Base-by-base conservation (phyloP, 805 yeast species). In the Zygotorulaspora chibaensis region DNA sequence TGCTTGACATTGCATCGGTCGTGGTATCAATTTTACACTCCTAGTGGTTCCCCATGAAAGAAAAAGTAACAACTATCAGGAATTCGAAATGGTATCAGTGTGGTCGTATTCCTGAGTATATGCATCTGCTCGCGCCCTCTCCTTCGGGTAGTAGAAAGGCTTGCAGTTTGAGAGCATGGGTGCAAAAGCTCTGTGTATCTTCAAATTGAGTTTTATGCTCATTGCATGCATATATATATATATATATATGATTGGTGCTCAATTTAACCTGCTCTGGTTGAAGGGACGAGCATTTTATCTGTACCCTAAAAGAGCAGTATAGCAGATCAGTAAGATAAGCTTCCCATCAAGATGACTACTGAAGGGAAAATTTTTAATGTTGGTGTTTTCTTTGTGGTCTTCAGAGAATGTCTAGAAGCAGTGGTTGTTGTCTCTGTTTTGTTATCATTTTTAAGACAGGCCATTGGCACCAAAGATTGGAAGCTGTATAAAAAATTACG, bases 381-480 rank as follows among this genome's bases (percentile, higher is more conserved):
- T 43, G 69, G 74, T 12, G 83, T 89, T 51, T 89, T 88, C 74
- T 87, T 89, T 70, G 84, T 90, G 55, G 93, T 89, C 48, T 84
- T 91, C 67, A 84, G 99, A 75, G 99, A 91, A 72, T 74, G 95
- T 42, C 73, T 91, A 53, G 99, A 91, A 71, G 99, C 98, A 15
- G 82, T 89, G 43, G 78, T 91, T 55, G 85, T 91, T 53, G 84
- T 93, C 52, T 88, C 98, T 8, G 97, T 91, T 39, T 73, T 91
- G 53, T 74, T 91, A 47, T 95, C 98, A 29, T 91, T 91, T 72
- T 75, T 90, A 56, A 87, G 88, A 68, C 96, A 88, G 69, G 85
- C 96, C 51, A 76, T 90, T 55, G 96, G 69, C 20, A 54, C 68
- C 2, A 68, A 72, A 42, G 83, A 80, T 55, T 69, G 71, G 23